Evolutionary conservation across 2,329 filamentous ascomycete genomes (phyloP).

Genomic region (Didymella lethalis): DNA sequence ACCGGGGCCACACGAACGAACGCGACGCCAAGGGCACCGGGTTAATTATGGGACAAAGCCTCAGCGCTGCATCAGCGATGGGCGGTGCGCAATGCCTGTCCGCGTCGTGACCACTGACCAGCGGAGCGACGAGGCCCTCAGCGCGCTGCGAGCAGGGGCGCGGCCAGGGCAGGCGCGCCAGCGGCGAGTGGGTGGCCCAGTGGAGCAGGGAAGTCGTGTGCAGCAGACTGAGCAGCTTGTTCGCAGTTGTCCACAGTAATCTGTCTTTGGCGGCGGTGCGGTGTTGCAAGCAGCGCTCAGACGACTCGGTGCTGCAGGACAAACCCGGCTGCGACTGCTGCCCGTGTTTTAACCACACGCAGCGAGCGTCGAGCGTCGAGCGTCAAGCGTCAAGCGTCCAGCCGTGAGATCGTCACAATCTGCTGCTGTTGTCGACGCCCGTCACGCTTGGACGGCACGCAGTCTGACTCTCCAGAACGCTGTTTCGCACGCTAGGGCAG

Average conservation of each 20-base stretch:
- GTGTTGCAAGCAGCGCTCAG: slow-evolving; percentile 13
- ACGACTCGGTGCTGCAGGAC: slow-evolving; percentile 2
- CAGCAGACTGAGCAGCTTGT: neutral
- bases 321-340: slow-evolving; percentile 10
- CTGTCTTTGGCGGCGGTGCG: slow-evolving; percentile 5
- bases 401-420: slow-evolving; percentile 12
- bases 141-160: neutral
- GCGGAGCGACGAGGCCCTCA: slow-evolving; percentile 5
- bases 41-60: slow-evolving; percentile 36
- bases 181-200: neutral
- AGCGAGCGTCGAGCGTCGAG: slow-evolving; percentile 7
- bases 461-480: slow-evolving; percentile 17
- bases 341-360: slow-evolving; percentile 14
- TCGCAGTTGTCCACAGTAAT: neutral
- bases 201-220: neutral
- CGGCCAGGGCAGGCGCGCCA: neutral
- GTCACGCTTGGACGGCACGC: slow-evolving; percentile 18
- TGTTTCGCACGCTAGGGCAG: slow-evolving; percentile 17
- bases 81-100: slow-evolving; percentile 18
- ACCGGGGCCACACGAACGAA: slow-evolving; percentile 19
- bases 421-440: neutral
- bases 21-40: slow-evolving; percentile 24
- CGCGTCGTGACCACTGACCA: slow-evolving; percentile 17
- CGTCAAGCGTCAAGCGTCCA: neutral
- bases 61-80: slow-evolving; percentile 19